Evolutionary conservation across 495 filamentous ascomycete genomes (phyloP).

Genomic region (Aspergillus funiculosus): DNA sequence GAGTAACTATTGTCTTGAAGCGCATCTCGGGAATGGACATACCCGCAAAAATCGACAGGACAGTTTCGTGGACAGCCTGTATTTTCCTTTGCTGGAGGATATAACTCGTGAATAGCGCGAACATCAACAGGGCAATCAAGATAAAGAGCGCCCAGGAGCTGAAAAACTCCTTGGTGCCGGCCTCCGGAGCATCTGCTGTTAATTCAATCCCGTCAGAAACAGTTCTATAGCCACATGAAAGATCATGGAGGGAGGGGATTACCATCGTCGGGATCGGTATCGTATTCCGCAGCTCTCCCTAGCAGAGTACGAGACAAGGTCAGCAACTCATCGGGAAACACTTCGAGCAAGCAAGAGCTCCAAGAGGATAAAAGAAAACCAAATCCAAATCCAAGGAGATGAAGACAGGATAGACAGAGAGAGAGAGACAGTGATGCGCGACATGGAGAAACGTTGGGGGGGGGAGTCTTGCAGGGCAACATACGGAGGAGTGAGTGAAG

Average conservation of each 20-base stretch:
- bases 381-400: too few relatives aligned
- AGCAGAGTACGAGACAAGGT: conserved; percentile 11
- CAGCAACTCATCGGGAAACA: too few relatives aligned
- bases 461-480: conserved; percentile 13
- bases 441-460: neutral
- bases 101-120: conserved; percentile 95
- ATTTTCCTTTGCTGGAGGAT: conserved; percentile 90
- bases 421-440: neutral
- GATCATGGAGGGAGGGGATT: conserved; percentile 7
- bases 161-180: conserved; percentile 80
- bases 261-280: conserved; percentile 51
- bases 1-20: conserved; percentile 1
- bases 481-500: conserved; percentile 38
- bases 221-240: neutral
- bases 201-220: conserved; percentile 19
- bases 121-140: conserved; percentile 83
- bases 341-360: too few relatives aligned
- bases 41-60: conserved; percentile 97
- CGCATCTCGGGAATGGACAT: conserved; percentile 22
- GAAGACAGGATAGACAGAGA: too few relatives aligned
- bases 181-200: conserved; percentile 49
- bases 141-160: conserved; percentile 97
- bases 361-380: too few relatives aligned
- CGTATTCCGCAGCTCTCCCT: conserved; percentile 35
- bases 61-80: conserved; percentile 95